phyloP scores from a whole-genome alignment of 78 protist genomes.

The Monosiga brevicollis region DNA sequence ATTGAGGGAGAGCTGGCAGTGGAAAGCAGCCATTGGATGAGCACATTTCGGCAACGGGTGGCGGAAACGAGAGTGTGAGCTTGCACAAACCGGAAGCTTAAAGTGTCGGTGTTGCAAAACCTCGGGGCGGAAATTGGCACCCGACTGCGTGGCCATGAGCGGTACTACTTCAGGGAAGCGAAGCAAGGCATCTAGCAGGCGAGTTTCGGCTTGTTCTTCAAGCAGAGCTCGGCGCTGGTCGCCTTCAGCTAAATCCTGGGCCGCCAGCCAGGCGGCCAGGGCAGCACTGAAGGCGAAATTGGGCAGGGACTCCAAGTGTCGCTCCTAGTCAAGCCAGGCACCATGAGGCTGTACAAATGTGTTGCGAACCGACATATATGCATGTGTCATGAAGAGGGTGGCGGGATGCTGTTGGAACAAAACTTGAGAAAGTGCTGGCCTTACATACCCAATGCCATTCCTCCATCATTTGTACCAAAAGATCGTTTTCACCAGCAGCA shows the following conservation, averaged over 20 bases:
- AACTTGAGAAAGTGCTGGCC: too few relatives aligned
- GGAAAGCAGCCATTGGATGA: background rate
- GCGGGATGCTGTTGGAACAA: too few relatives aligned
- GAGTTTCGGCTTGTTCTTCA: background rate
- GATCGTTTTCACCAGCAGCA: background rate
- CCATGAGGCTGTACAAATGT: too few relatives aligned
- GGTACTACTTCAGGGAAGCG: background rate
- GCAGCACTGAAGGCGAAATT: background rate
- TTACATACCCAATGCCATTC: conserved; percentile 6
- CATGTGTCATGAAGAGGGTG: background rate
- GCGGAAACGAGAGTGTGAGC: background rate
- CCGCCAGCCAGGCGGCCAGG: background rate
- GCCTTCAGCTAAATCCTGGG: background rate
- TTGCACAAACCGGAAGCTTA: background rate
- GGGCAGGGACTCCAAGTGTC: too few relatives aligned
- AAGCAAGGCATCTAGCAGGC: background rate
- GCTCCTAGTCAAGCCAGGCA: too few relatives aligned
- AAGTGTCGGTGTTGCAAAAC: background rate
- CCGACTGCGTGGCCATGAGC: background rate
- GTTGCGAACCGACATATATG: too few relatives aligned
- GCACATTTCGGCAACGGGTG: background rate
- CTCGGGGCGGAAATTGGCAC: background rate
- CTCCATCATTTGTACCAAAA: background rate
- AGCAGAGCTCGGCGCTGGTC: background rate
- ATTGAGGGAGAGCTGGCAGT: background rate